Conservation (phyloP, 83 land plant genomes). For the Picea abies region DNA sequence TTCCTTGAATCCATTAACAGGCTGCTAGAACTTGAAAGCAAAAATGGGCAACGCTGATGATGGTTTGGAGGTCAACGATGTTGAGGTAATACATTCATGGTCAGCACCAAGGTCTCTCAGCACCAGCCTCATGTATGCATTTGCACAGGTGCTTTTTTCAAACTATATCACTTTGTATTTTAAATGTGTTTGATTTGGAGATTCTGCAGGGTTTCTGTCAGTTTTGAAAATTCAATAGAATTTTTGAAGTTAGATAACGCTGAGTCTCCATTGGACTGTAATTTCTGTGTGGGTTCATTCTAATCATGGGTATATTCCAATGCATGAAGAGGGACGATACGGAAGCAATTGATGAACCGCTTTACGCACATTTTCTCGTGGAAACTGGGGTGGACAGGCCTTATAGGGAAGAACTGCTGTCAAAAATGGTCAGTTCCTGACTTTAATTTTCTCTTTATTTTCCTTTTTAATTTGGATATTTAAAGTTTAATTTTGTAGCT, state of each 20-base stretch:
- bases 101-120: conserved; percentile 95
- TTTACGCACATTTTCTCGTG: conserved; percentile 80
- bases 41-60: no score
- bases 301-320: conserved; percentile 1
- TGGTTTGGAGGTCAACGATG: no score
- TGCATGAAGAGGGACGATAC: conserved; percentile 84
- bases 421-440: conserved; percentile 63
- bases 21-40: no score
- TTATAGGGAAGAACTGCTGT: conserved; percentile 76
- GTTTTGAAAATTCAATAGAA: not conserved
- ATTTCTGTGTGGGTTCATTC: not conserved
- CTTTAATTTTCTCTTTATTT: not conserved
- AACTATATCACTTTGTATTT: not conserved
- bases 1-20: no score
- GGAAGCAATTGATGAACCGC: conserved; percentile 95
- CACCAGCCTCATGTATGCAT: conserved; percentile 97
- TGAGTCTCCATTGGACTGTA: not conserved
- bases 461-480: no score
- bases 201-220: not conserved
- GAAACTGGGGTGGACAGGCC: conserved; percentile 82
- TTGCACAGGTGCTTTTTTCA: conserved; percentile 72
- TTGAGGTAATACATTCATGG: conserved; percentile 87
- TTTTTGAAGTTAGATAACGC: not conserved
- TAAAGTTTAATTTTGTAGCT: no score
- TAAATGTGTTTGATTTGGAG: no score